Base-by-base conservation (phyloP, 345 rosid species). In the Corchorus olitorius region DNA sequence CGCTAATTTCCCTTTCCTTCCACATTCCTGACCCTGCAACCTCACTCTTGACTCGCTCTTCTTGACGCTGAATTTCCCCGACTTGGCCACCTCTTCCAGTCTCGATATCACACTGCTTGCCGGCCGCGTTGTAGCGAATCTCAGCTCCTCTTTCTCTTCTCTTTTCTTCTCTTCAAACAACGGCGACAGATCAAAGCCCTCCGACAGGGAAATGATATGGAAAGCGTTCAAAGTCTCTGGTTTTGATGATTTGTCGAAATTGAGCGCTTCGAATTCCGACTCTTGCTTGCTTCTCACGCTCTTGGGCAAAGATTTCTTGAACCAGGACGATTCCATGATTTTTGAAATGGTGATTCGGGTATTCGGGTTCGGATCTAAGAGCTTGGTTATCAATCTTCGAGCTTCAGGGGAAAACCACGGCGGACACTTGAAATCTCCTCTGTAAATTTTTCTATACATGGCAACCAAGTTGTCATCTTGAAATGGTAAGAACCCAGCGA, bases 361-460 rank as follows among this genome's bases (percentile, higher is more conserved):
- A 52, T 20, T 77, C 8, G 98, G 97, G 66, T 90, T 95, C 6
- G 98, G 99, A 72, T 95, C 99, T 0, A 95, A 88, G n/a, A 95
- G 94, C 86, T 89, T 91, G 0, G 91, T 86, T 56, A 95, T 81
- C 15, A 95, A 82, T 22, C 89, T 74, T 16, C 99, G 83, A 0
- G 98, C 90, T 37, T 93, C 99, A 2, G 98, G 59, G 22, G 97
- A 90, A 74, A 91, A 82, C 96, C 99, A 93, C 0, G 92, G 94
- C 8, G 99, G 98, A 64, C 94, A 93, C 69, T 90, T 91, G 91
- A 95, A 95, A 73, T 93, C 97, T 48, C 98, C 99, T 41, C 88
- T 80, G 81, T 91, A 84, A 43, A 95, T 95, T 85, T 91, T 95
- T 79, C 93, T 39, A 76, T 93, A 95, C 97, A 95, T 89, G 39